A percentile compares a stretch with the other conserved stretches of the same genome.
These are phyloP conservation scores for Candida tammaniensis DNA, from an alignment of 805 yeast species.

Conservation along the genomic window DNA sequence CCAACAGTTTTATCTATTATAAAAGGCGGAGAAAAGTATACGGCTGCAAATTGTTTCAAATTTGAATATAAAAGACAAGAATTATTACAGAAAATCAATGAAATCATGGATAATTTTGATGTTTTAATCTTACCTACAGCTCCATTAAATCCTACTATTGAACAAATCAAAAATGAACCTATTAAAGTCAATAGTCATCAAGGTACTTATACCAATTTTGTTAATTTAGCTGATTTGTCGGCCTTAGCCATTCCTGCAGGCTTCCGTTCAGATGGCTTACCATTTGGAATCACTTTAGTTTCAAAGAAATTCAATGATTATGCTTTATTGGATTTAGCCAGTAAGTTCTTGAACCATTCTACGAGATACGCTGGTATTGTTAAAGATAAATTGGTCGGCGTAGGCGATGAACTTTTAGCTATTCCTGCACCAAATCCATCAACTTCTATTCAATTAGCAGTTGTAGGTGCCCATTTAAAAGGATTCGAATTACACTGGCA, in stretches of 20 bases:
- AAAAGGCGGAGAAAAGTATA: constrained; percentile 69
- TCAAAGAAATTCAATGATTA: constrained; percentile 83
- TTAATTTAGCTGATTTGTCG: constrained; percentile 87
- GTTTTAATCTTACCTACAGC: constrained; percentile 89
- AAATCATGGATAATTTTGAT: constrained; percentile 59
- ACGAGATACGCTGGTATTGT: constrained; percentile 57
- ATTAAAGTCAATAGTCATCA: constrained; percentile 80
- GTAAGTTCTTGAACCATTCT: constrained; percentile 57
- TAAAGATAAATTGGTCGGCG: constrained; percentile 33
- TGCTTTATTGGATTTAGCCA: constrained; percentile 83
- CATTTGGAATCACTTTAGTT: constrained; percentile 85
- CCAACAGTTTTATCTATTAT: constrained; percentile 80
- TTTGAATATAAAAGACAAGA: constrained; percentile 85
- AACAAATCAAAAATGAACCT: constrained; percentile 73
- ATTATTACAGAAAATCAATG: constrained; percentile 62
- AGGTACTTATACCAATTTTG: constrained; percentile 98
- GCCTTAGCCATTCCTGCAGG: constrained; percentile 93
- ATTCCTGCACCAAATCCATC: constrained; percentile 43
- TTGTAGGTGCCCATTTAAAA: constrained; percentile 91
- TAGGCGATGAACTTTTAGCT: constrained; percentile 43
- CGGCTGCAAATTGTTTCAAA: constrained; percentile 81
- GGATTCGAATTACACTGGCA: constrained; percentile 96
- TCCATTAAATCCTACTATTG: constrained; percentile 85
- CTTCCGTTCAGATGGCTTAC: constrained; percentile 78
- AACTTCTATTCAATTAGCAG: constrained; percentile 68